Base-by-base conservation (phyloP, 2,329 filamentous ascomycete species). In the Cercospora nicotianae region DNA sequence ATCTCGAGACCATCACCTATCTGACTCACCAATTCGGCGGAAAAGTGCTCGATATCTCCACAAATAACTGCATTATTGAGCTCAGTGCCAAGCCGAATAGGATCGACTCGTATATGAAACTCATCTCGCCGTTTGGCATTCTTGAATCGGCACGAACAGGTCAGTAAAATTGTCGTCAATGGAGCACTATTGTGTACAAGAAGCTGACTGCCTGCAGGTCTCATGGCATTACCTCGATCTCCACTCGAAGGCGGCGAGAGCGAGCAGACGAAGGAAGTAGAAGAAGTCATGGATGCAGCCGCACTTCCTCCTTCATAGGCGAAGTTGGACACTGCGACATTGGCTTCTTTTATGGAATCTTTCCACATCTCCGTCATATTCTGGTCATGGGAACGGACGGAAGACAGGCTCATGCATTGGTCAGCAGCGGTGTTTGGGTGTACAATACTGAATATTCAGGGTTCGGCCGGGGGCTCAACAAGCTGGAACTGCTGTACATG, bases 41-140 rank as follows among this genome's bases (percentile, higher is more conserved):
- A 72, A 99, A 99, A 84, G 92, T 99, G 28, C 82, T 99, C 75
- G 95, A 99, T 81, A 98, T 99, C 76, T 97, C 93, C 85, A 97
- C 92, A 63, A 97, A 92, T 82, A 98, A 96, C 83, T 98, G 95
- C 82, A 98, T 98, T 80, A 94, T 99, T 68, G 95, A 99, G 82
- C 81, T 99, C 7, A 97, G 93, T 64, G 95, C 95, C 68, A 99
- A 99, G 82, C 94, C 93, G 39, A 88, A 86, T 70, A 90, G 95
- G 81, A 97, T 99, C 78, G 93, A 99, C 82, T 96, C 93, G 1
- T 99, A 97, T 85, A 90, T 99, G 83, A 99, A 98, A 84, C 87
- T 99, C 70, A 90, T 99, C 77, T 86, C 89, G 66, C 94, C 94
- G 12, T 99, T 98, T 79, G 95, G 95, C 77, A 97, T 99, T 74